Conservation (phyloP, 2,329 filamentous ascomycete genomes). For the Colletotrichum tamarilloi region DNA sequence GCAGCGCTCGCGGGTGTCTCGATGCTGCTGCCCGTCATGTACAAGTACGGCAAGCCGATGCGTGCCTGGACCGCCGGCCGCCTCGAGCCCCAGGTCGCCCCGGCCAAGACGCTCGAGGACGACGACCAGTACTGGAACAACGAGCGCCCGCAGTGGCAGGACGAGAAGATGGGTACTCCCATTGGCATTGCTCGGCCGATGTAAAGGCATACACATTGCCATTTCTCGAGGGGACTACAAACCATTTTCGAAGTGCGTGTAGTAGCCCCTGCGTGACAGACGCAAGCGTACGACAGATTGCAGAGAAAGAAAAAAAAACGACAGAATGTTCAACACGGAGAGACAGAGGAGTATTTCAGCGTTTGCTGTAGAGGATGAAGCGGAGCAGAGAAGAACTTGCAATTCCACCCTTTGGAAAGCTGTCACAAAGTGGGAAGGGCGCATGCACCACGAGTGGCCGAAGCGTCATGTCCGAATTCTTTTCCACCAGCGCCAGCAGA, state of each 20-base stretch:
- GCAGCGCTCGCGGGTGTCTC: slow-evolving; percentile 45
- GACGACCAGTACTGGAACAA: slow-evolving; percentile 37
- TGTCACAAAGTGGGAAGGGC: not conserved
- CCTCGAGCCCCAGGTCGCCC: slow-evolving; percentile 17
- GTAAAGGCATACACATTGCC: not conserved
- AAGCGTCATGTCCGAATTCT: not conserved
- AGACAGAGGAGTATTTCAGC: not conserved
- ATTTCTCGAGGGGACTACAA: not conserved
- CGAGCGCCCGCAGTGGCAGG: slow-evolving; percentile 32
- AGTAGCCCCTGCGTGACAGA: not conserved
- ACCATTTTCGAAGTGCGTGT: not conserved
- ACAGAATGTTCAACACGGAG: not conserved
- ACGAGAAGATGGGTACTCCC: slow-evolving; percentile 30
- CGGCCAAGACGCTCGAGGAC: slow-evolving; percentile 32
- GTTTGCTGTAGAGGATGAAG: not conserved
- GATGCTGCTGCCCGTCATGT: slow-evolving; percentile 45
- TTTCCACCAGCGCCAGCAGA: not conserved
- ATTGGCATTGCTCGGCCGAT: slow-evolving; percentile 22
- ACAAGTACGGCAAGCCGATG: slow-evolving; percentile 38
- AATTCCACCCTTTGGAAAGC: not conserved
- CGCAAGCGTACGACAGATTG: not conserved
- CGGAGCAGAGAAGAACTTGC: not conserved
- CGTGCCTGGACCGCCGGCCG: slow-evolving; percentile 36
- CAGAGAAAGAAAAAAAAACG: not conserved
- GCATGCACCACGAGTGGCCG: too few species aligned